These are phyloP conservation scores for Phanerochaete sordida DNA, from an alignment of 768 basidiomycete species.

Conservation along the genomic window DNA sequence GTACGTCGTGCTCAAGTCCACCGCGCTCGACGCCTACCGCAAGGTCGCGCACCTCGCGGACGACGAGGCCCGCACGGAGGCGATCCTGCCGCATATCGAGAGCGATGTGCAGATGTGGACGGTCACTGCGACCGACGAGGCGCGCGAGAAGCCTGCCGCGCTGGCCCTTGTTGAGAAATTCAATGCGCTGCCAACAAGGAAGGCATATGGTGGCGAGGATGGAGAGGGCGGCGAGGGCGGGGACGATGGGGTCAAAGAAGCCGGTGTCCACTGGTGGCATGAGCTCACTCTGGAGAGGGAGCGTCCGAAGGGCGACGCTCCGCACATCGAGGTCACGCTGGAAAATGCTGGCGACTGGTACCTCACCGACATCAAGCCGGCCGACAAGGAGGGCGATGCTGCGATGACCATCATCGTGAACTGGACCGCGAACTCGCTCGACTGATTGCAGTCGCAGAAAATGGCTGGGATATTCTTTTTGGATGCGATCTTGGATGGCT, in stretches of 20 bases:
- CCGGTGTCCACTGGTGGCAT: slow-evolving; percentile 3
- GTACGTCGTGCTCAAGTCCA: slow-evolving; percentile 5
- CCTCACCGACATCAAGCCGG: not conserved
- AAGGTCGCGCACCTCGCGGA: not conserved
- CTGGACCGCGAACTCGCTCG: not conserved
- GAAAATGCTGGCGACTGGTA: slow-evolving; percentile 3
- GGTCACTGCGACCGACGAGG: not conserved
- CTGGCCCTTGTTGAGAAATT: not conserved
- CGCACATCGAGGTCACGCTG: slow-evolving; percentile 1
- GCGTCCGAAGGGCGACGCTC: not conserved
- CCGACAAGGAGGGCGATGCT: not conserved
- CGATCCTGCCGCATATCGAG: not conserved
- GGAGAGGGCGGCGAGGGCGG: not conserved
- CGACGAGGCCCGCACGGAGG: not conserved
- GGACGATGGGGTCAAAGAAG: not conserved
- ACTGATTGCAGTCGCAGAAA: too few relatives aligned
- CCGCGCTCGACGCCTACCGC: not conserved
- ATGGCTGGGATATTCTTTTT: too few relatives aligned
- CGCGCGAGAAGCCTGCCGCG: not conserved
- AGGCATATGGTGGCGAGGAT: not conserved
- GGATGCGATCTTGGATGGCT: too few relatives aligned
- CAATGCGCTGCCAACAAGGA: too few relatives aligned
- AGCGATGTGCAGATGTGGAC: not conserved
- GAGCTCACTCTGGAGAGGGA: slow-evolving; percentile 4
- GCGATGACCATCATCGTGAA: not conserved